These are phyloP conservation scores for Ascomycota sp. DNA, from an alignment of 2,329 filamentous ascomycete genomes.

Conservation along the genomic window DNA sequence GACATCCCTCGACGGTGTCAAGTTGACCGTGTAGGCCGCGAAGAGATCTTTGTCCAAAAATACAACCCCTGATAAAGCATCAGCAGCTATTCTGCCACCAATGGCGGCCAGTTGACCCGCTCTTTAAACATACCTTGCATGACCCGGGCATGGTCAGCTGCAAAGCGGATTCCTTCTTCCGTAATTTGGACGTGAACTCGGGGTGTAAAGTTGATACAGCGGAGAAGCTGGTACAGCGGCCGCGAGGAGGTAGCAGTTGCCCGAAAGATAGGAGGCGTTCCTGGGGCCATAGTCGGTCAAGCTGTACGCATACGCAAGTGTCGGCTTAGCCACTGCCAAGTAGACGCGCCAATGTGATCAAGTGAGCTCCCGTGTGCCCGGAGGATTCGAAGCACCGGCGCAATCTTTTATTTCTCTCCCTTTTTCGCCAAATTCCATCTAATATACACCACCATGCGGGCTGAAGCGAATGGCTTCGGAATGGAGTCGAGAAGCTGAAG, in stretches of 20 bases:
- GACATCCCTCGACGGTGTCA: slow-evolving; percentile 15
- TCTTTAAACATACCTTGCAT: slow-evolving; percentile 53
- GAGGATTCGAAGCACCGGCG: no score
- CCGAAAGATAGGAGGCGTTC: slow-evolving; percentile 38
- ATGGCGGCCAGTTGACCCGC: no score
- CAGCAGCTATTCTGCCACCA: no score
- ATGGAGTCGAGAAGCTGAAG: slow-evolving; percentile 8
- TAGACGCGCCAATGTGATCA: no score
- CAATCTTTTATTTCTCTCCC: slow-evolving; percentile 12
- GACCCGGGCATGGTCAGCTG: slow-evolving; percentile 69
- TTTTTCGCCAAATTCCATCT: no score
- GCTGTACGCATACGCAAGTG: no score
- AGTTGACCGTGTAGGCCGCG: slow-evolving; percentile 58
- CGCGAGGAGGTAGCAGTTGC: slow-evolving; percentile 61
- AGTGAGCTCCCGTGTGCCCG: no score
- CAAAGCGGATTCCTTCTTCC: slow-evolving; percentile 68
- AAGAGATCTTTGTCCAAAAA: slow-evolving; percentile 83
- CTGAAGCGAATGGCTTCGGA: slow-evolving; percentile 7
- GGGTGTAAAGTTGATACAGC: slow-evolving; percentile 37
- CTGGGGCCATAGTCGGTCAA: slow-evolving; percentile 13
- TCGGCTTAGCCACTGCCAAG: no score
- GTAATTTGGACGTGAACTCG: slow-evolving; percentile 53
- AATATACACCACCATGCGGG: slow-evolving; percentile 15
- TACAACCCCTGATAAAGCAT: slow-evolving; percentile 22
- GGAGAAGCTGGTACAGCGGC: slow-evolving; percentile 45